Conservation (phyloP, 2,329 filamentous ascomycete genomes). For the Colletotrichum abscissum region DNA sequence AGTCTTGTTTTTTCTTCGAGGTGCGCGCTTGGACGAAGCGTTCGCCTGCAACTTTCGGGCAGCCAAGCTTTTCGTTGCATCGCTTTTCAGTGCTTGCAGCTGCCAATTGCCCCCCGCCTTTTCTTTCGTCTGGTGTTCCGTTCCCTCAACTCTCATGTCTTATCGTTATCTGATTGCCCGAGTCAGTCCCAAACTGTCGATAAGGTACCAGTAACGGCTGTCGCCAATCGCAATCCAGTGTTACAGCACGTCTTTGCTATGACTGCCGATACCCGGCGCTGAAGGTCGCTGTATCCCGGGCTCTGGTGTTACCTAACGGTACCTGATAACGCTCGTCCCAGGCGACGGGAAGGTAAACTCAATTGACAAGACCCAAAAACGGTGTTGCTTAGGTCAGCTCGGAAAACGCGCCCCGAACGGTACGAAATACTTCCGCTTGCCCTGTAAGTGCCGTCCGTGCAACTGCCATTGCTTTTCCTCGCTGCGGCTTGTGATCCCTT, state of each 20-base stretch:
- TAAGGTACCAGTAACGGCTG: neutral
- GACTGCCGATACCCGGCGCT: neutral
- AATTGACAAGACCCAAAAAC: neutral
- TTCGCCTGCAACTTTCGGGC: neutral
- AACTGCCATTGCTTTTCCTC: neutral
- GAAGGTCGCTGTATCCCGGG: neutral
- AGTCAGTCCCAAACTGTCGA: neutral
- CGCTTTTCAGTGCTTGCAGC: neutral
- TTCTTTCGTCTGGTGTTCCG: constrained; percentile 12
- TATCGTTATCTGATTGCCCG: neutral
- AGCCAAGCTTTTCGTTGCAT: constrained; percentile 15
- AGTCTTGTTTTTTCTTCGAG: neutral
- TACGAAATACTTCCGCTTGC: neutral
- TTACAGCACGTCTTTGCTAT: neutral
- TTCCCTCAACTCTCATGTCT: neutral
- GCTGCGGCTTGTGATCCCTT: neutral
- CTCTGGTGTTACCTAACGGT: no score
- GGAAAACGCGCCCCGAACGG: neutral
- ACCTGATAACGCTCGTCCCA: neutral
- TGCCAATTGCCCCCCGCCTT: neutral
- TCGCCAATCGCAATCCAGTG: neutral
- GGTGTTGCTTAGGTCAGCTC: constrained; percentile 19
- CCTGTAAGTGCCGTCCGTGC: no score
- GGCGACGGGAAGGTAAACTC: neutral
- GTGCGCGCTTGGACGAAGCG: neutral